Base-by-base conservation (phyloP, 2,329 filamentous ascomycete species). In the Didymella sp. region DNA sequence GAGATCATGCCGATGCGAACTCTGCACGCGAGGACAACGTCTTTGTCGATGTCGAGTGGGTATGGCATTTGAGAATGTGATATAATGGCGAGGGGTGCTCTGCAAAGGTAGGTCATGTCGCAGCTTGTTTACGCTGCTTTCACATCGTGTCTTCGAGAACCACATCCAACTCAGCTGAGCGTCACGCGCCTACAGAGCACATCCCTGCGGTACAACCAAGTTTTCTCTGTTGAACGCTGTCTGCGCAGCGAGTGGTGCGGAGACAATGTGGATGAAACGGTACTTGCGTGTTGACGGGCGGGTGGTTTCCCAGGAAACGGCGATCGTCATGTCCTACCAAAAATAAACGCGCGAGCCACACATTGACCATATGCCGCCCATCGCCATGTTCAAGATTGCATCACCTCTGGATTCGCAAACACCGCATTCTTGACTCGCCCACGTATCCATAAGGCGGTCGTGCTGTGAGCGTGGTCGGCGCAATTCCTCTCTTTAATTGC, bases 161-260 rank as follows among this genome's bases (percentile, higher is more conserved):
- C 22, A 9, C 37, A 3, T 28, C 28, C 11, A 4, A 19, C 21
- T 21, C 37, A 51, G 37, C 30, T 38, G 21, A 45, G 56, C n/a
- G 9, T 25, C 30, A 33, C 45, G 19, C 43, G 11, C 19, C 35
- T 52, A 21, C 43, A 12, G 27, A 30, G 12, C 11, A 21, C 12
- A 58, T 50, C 56, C 56, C 56, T 58, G 56, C 45, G 13, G 56
- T 58, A 54, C 56, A 46, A 58, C 56, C 56, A 58, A 42, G 56
- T 45, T 50, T 53, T 22, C 22, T 22, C 31, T 50, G 50, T 54
- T 58, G 15, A 40, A 57, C 49, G 44, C 54, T 38, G 48, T 48
- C 15, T 52, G 37, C 42, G 19, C 48, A 25, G 49, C 40, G 40
- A 54, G 45, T 58, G 56, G 50, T 53, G 56, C 56, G 40, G 44